These are phyloP conservation scores for Glarea lozoyensis DNA, from an alignment of 495 filamentous ascomycete genomes.

Conservation along the genomic window DNA sequence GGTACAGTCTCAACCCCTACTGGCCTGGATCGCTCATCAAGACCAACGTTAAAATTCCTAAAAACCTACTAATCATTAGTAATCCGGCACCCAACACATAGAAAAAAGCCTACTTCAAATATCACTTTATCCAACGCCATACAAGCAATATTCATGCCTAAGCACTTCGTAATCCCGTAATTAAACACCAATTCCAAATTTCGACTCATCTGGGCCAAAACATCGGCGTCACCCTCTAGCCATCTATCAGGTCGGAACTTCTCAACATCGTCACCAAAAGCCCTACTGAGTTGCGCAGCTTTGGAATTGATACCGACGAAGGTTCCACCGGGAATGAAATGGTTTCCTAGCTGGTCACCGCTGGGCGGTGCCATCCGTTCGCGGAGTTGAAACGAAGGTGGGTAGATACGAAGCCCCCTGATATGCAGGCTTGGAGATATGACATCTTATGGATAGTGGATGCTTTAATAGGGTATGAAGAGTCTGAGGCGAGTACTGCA, in stretches of 20 bases:
- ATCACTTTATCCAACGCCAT: constrained; percentile 45
- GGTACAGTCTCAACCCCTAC: no score
- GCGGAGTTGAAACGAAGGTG: constrained; percentile 27
- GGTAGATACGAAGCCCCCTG: constrained; percentile 40
- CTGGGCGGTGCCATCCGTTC: constrained; percentile 34
- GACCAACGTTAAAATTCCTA: no score
- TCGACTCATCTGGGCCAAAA: constrained; percentile 28
- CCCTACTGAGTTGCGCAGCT: constrained; percentile 22
- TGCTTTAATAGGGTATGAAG: constrained; percentile 26
- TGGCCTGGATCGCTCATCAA: no score
- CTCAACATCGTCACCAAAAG: constrained; percentile 40
- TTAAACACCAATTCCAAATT: constrained; percentile 32
- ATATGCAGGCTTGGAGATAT: constrained; percentile 43
- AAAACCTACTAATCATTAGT: no score
- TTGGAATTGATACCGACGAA: constrained; percentile 33
- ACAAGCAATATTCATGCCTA: constrained; percentile 34
- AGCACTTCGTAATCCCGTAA: constrained; percentile 33
- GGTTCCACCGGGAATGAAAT: constrained; percentile 42
- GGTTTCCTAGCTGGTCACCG: constrained; percentile 39
- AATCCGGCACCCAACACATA: no score
- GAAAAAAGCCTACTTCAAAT: no score
- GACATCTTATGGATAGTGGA: constrained; percentile 33
- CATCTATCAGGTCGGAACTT: constrained; percentile 48
- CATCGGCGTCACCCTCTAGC: constrained; percentile 31
- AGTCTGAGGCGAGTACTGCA: constrained; percentile 18